Percentiles rank a stretch among this genome's conserved stretches.
phyloP scores from a whole-genome alignment of 2,329 filamentous ascomycete species.

The Apiospora marii region DNA sequence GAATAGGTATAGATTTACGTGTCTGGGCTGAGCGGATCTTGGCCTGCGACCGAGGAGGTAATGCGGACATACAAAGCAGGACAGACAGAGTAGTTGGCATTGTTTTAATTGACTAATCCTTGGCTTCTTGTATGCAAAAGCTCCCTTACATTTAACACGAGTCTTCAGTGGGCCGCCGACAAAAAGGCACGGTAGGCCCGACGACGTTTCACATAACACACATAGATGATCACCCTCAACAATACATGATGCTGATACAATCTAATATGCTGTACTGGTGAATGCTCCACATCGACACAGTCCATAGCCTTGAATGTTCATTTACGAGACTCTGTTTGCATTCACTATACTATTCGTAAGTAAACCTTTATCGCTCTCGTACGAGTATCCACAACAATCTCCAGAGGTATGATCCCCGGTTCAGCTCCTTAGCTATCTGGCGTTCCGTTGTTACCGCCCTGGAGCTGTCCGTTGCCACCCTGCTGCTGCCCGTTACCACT shows the following conservation, averaged over 20 bases:
- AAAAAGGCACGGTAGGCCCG: not conserved
- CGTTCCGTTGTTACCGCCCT: too few species aligned
- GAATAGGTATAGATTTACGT: not conserved
- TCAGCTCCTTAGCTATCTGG: not conserved
- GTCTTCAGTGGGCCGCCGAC: not conserved
- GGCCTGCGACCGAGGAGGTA: not conserved
- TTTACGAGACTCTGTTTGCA: not conserved
- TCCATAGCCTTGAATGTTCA: not conserved
- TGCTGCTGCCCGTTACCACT: too few species aligned
- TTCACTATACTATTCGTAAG: too few species aligned
- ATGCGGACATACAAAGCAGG: slow-evolving; percentile 1
- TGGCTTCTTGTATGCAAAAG: not conserved
- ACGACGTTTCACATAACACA: not conserved
- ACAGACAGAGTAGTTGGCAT: not conserved
- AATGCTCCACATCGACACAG: not conserved
- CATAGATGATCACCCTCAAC: too few species aligned
- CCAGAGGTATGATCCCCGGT: not conserved
- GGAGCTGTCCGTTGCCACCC: too few species aligned
- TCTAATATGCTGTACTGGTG: not conserved
- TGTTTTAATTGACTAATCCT: slow-evolving; percentile 11
- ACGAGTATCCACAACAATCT: not conserved
- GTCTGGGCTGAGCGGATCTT: not conserved
- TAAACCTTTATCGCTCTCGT: not conserved
- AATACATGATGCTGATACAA: not conserved
- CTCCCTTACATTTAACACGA: not conserved